phyloP scores from a whole-genome alignment of 257 asterid species.

The Scutellaria barbata region DNA sequence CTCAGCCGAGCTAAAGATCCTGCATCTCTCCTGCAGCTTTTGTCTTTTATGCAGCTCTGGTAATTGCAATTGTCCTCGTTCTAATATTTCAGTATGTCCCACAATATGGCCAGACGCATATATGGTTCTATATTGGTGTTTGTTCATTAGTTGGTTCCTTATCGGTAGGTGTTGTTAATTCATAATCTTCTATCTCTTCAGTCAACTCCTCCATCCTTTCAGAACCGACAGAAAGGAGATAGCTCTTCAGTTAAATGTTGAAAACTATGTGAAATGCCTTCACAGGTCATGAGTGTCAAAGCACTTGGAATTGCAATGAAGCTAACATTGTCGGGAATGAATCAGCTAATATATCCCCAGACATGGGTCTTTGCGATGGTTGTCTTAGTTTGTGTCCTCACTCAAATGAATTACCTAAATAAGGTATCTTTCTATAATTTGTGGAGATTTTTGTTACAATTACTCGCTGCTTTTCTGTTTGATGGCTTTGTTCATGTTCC shows the following conservation, averaged over 20 bases:
- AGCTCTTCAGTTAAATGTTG: conserved; percentile 23
- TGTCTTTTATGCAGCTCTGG: conserved; percentile 63
- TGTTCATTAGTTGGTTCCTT: conserved; percentile 83
- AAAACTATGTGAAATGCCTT: conserved; percentile 26
- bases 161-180: conserved; percentile 68
- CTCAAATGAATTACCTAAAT: conserved; percentile 91
- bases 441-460: background rate
- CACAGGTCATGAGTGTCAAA: conserved; percentile 97
- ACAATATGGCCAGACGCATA: conserved; percentile 78
- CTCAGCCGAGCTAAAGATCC: conserved; percentile 34
- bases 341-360: conserved; percentile 89
- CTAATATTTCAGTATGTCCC: conserved; percentile 70
- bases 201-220: conserved; percentile 1
- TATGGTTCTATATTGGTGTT: conserved; percentile 74
- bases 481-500: conserved; percentile 15
- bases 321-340: conserved; percentile 86
- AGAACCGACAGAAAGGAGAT: background rate
- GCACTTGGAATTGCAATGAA: conserved; percentile 95
- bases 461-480: background rate
- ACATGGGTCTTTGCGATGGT: conserved; percentile 85
- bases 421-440: conserved; percentile 52
- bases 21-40: conserved; percentile 58
- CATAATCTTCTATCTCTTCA: conserved; percentile 17
- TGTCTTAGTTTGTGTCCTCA: conserved; percentile 73
- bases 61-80: conserved; percentile 53